Evolutionary conservation across 2,329 filamentous ascomycete genomes (phyloP).

Genomic region (Lecanicillium sp.): DNA sequence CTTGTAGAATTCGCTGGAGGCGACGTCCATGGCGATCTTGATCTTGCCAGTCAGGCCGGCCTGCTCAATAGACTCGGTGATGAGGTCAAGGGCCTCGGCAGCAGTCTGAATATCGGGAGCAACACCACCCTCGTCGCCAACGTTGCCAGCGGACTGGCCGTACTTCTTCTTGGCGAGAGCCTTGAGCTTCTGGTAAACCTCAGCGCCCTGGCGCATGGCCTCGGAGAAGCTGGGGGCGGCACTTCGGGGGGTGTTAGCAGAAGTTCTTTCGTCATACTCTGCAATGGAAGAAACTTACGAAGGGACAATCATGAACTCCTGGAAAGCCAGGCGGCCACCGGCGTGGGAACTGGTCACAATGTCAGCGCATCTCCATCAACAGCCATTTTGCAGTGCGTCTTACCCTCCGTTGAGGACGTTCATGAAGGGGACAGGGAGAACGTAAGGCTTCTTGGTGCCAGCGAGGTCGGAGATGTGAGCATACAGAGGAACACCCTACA

Average conservation of each 20-base stretch:
- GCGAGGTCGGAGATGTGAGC: conserved; percentile 82
- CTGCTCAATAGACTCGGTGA: conserved; percentile 87
- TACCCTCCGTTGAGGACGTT: conserved; percentile 79
- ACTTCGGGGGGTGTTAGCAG: too few relatives aligned
- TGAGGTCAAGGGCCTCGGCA: conserved; percentile 94
- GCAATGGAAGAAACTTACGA: conserved; percentile 58
- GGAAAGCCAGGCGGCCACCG: conserved; percentile 90
- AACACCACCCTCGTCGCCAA: conserved; percentile 99
- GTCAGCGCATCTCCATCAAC: conserved; percentile 13
- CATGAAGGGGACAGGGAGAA: conserved; percentile 87
- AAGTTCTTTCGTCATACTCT: too few relatives aligned
- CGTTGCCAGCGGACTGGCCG: conserved; percentile 96
- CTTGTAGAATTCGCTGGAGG: conserved; percentile 99
- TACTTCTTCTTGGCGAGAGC: conserved; percentile 97
- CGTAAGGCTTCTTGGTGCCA: conserved; percentile 85
- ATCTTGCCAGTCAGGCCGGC: conserved; percentile 94
- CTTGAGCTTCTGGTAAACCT: conserved; percentile 99
- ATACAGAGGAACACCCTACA: conserved; percentile 70
- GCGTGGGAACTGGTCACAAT: conserved; percentile 68
- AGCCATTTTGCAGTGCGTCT: conserved; percentile 15
- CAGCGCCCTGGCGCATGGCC: conserved; percentile 90
- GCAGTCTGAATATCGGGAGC: conserved; percentile 97
- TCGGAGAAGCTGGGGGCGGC: conserved; percentile 86
- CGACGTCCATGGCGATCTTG: conserved; percentile 98
- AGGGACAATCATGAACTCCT: conserved; percentile 94